Conservation (phyloP, 1,284 basidiomycete genomes). For the Chondrostereum purpureum region DNA sequence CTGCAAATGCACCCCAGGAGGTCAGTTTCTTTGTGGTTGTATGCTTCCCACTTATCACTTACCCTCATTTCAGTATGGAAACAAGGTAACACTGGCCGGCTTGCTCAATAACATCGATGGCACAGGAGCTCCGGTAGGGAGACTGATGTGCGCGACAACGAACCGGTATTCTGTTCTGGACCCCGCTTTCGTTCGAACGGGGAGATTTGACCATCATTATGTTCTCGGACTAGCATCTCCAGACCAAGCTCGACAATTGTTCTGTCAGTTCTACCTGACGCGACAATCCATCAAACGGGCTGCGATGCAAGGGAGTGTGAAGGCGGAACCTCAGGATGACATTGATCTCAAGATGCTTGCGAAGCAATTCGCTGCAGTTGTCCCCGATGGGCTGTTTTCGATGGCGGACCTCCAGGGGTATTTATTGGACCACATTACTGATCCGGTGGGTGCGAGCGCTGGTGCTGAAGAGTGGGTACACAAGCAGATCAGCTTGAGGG, state of each 20-base stretch:
- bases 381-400: constrained; percentile 45
- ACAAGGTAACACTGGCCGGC: constrained; percentile 41
- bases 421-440: constrained; percentile 41
- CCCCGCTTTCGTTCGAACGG: constrained; percentile 42
- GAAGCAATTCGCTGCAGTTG: constrained; percentile 30
- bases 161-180: constrained; percentile 49
- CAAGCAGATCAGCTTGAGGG: too few relatives aligned
- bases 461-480: too few relatives aligned
- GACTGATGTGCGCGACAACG: constrained; percentile 49
- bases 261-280: constrained; percentile 38
- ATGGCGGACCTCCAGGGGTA: constrained; percentile 56
- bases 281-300: neutral
- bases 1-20: neutral
- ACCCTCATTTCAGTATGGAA: too few relatives aligned
- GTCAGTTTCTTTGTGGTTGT: too few relatives aligned
- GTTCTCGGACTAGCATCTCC: constrained; percentile 41
- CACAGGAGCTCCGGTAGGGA: constrained; percentile 48
- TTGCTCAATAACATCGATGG: constrained; percentile 51
- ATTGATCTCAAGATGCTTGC: constrained; percentile 24
- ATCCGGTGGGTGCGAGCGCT: too few relatives aligned
- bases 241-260: constrained; percentile 41
- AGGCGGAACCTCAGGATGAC: neutral
- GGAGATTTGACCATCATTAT: constrained; percentile 44
- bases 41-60: too few relatives aligned
- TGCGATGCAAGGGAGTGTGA: neutral